Base-by-base conservation (phyloP, 208 protist species). In the Angomonas desouzai region DNA sequence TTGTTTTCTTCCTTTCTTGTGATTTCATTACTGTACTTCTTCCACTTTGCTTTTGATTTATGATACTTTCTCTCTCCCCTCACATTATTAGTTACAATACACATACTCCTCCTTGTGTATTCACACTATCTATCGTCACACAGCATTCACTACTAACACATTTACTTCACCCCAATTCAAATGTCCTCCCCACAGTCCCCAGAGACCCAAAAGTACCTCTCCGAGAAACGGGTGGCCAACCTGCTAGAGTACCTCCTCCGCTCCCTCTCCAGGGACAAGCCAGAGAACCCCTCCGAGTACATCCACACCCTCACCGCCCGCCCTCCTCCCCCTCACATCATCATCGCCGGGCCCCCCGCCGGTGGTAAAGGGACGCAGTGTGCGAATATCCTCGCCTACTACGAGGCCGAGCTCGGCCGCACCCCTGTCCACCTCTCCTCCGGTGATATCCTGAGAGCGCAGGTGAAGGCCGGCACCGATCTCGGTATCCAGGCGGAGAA, bases 191-290 rank as follows among this genome's bases (percentile, higher is more conserved):
- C 57, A 93, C 32, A 69, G 13, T 57, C 72, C 13, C 85, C 91
- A 74, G 75, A 92, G 72, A 77, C 57, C 1, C 29, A 92, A 7
- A 58, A 34, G 56, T 96, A 96, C 77, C 68, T 96, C 32, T 68
- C 73, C 29, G 79, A 96, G 33, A 76, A 93, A 59, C 79, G 81
- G 56, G 63, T 96, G 32, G 62, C 88, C 9, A 76, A 89, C 34
- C 58, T 94, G 36, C 87, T 94, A 78, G 91, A 96, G 61, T 84
- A 85, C 65, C 53, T 96, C 33, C 68, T 93, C 51, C 86, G 81
- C 43, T 48, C 65, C 48, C 47, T 97, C 56, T 62, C 90, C n/a
- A 43, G 36, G 0, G 79, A 95, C 48, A 78, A 87, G 48, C 91
- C 91, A 3, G 71, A 79, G 51, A 70, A 79, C 11, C 89, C 89